Conservation (phyloP, 257 asterid species). For the Rauvolfia tetraphylla region DNA sequence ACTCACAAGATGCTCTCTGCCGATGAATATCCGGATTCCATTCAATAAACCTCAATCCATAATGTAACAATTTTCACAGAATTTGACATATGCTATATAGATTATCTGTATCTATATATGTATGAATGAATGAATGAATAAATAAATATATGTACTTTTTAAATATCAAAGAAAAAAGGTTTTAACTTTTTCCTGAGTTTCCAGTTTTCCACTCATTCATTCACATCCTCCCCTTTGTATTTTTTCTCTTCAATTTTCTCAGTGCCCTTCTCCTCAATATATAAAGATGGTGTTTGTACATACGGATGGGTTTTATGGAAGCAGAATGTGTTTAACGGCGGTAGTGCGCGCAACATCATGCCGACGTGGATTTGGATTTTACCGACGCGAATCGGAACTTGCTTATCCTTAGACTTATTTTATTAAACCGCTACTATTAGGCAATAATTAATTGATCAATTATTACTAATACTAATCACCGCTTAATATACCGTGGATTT, state of each 20-base stretch:
- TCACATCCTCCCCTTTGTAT: not conserved
- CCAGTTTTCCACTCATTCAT: not conserved
- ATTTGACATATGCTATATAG: not conserved
- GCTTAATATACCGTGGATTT: too few relatives aligned
- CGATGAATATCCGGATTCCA: slow-evolving; percentile 7
- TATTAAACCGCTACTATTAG: too few relatives aligned
- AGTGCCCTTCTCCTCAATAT: not conserved
- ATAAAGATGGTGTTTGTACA: not conserved
- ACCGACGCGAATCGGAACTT: not conserved
- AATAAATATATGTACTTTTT: not conserved
- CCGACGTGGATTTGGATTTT: slow-evolving; percentile 14
- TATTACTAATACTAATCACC: not conserved
- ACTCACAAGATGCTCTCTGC: not conserved
- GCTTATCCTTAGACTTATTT: not conserved
- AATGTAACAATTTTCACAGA: not conserved
- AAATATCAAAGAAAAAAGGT: not conserved
- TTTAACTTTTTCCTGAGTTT: not conserved
- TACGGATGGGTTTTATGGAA: not conserved
- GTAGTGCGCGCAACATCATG: not conserved
- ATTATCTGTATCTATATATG: not conserved
- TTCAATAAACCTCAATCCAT: not conserved
- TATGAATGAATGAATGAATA: not conserved
- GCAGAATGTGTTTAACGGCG: slow-evolving; percentile 6
- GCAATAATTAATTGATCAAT: not conserved
- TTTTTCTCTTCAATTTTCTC: not conserved